Evolutionary conservation across 768 basidiomycete genomes (phyloP), one percentile per base, ranked within the genome.

Genomic region (Mycena vitilis): DNA sequence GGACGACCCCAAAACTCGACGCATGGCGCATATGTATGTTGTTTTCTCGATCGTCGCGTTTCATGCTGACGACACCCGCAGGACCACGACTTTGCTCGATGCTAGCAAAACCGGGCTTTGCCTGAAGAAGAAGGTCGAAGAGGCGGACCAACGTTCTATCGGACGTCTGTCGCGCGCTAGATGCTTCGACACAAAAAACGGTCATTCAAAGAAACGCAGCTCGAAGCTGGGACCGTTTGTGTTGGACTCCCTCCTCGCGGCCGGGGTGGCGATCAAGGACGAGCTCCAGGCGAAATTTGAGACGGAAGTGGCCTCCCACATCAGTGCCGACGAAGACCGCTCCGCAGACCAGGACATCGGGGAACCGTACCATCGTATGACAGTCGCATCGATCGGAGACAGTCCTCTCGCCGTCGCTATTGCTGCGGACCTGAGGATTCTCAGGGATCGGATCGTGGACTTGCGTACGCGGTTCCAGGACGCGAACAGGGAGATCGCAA

Each of bases 21-120:
- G 47, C 20, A 58, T 84, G 16, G 85, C 86, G 0, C 82, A 82
- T 22, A 87, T 87, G 87, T 87, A 22, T 68, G 81, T 74, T 22
- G 38, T 22, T 60, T 8, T 47, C 34, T 13, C 34, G 20, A 42
- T 1, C 10, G 42, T n/a, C 38, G 42, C 22, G 34, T 37, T 22
- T 23, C 22, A 40, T 61, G n/a, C 61, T 54, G 42, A 52, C 36
- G 45, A 30, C 36, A 62, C 57, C 30, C 30, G 34, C 60, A 88
- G 87, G 83, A 86, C 85, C 63, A 83, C 81, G 6, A 84, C 81
- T 15, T 77, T 85, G 38, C 76, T 88, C 8, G 87, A 88, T 76
- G 81, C 84, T 0, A 79, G 78, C 62, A 88, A 88, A 72, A 84
- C 86, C 10, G 86, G 87, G 0, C 77, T 81, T 0, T 77, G 79